phyloP scores from a whole-genome alignment of 1,139 yeast genomes.

The Sugiyamaella pinicola region DNA sequence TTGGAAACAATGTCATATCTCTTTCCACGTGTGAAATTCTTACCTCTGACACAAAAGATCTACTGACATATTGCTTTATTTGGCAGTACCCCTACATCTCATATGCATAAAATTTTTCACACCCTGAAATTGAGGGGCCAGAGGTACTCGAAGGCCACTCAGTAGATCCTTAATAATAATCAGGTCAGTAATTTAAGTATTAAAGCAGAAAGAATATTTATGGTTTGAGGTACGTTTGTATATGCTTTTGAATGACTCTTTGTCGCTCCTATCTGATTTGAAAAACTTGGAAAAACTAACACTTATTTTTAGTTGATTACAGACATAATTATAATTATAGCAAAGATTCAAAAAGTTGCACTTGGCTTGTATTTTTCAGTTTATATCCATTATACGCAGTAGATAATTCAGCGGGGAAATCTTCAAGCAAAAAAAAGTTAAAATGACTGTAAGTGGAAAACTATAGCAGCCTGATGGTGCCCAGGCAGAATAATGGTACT shows the following conservation, averaged over 20 bases:
- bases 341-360: too few relatives aligned
- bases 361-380: too few relatives aligned
- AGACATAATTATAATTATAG: too few relatives aligned
- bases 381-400: background rate
- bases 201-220: background rate
- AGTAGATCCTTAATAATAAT: background rate
- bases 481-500: background rate
- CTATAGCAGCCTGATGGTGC: too few relatives aligned
- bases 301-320: too few relatives aligned
- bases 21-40: background rate
- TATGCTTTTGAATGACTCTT: background rate
- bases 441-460: slow-evolving; percentile 15
- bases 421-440: background rate
- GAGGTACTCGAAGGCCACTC: background rate
- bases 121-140: background rate
- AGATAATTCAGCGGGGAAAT: background rate
- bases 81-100: background rate
- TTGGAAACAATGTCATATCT: too few relatives aligned
- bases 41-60: background rate
- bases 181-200: too few relatives aligned
- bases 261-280: too few relatives aligned
- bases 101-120: background rate
- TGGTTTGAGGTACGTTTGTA: background rate
- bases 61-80: background rate
- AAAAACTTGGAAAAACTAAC: too few relatives aligned